Base-by-base conservation (phyloP, 805 yeast species). In the Wickerhamomyces canadensis region DNA sequence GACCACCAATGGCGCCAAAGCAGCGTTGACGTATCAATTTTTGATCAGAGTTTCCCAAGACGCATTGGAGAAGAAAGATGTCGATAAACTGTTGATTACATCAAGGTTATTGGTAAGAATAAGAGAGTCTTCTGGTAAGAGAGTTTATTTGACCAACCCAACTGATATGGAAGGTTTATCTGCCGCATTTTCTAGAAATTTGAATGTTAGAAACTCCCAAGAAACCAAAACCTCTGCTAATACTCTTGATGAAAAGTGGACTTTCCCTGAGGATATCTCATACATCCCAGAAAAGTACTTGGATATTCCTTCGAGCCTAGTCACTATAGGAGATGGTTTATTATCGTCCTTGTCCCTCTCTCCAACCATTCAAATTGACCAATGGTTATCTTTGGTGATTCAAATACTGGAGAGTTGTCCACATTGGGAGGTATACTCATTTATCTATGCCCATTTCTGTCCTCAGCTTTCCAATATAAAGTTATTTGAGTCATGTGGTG, bases 341-440 rank as follows among this genome's bases (percentile, higher is more conserved):
- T 50, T 49, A 4, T 55, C 55, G n/a, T 43, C 45, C 16, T 35
- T 44, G 17, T 31, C 35, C 4, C 22, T 38, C 4, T 38, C 31
- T 2, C 44, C 47, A 2, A 41, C 45, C 12, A 45, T 78, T 17
- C 76, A 75, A 43, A 60, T 76, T n/a, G 51, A 66, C 5, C 52
- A 55, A 13, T 74, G 88, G 81, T 55, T 82, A 8, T 51, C 63
- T 0, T 41, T 77, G 11, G 74, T 79, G 6, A 54, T 72, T 10
- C 58, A 62, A 6, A 64, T 79, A 1, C 51, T 84, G 45, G 70
- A 71, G 11, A 62, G 65, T 4, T 78, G 78, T 27, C 64, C 73
- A 14, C 71, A 73, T 41, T 84, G 91, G 93, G 91, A 82, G 43
- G 54, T 76, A 1, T 84, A 79, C 54, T 76, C 88, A 0, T 81